Evolutionary conservation across 257 asterid genomes (phyloP).

Genomic region (Verbascum thapsus): DNA sequence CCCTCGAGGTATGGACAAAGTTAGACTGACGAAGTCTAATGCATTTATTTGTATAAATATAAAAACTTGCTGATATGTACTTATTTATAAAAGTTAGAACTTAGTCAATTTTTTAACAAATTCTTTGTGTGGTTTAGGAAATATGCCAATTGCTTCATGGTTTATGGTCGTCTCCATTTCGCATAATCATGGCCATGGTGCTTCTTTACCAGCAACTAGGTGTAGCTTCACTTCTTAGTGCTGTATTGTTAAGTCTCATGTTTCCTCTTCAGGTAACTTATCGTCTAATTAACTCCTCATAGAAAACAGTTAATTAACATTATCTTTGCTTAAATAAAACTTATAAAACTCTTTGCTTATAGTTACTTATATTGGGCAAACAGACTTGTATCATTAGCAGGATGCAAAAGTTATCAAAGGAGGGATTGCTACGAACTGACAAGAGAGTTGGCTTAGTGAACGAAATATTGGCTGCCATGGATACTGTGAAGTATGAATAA

Average conservation of each 20-base stretch:
- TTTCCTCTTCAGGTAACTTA: slow-evolving; percentile 79
- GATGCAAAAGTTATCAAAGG: slow-evolving; percentile 72
- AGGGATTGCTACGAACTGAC: slow-evolving; percentile 78
- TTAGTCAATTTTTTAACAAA: slow-evolving; percentile 12
- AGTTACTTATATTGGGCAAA: slow-evolving; percentile 32
- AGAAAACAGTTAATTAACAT: too few relatives aligned
- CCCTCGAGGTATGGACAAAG: slow-evolving; percentile 66
- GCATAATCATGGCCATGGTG: slow-evolving; percentile 75
- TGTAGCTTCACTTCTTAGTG: slow-evolving; percentile 87
- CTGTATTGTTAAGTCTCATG: slow-evolving; percentile 68
- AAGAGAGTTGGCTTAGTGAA: slow-evolving; percentile 83
- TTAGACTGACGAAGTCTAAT: not conserved
- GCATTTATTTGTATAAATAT: slow-evolving; percentile 13
- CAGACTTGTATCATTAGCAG: slow-evolving; percentile 79
- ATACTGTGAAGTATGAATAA: slow-evolving; percentile 73
- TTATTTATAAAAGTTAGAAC: slow-evolving; percentile 1
- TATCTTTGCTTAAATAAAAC: too few relatives aligned
- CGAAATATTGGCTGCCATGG: slow-evolving; percentile 88
- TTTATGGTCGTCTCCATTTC: slow-evolving; percentile 92
- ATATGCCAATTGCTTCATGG: slow-evolving; percentile 88
- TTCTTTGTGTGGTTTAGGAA: slow-evolving; percentile 56
- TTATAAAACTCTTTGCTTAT: too few relatives aligned
- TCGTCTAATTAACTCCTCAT: too few relatives aligned
- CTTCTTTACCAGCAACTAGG: slow-evolving; percentile 94
- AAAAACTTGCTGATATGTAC: not conserved